A percentile compares a stretch with the other conserved stretches of the same genome.
phyloP scores from a whole-genome alignment of 2,329 filamentous ascomycete species.

The Aaosphaeria pasadenensis region DNA sequence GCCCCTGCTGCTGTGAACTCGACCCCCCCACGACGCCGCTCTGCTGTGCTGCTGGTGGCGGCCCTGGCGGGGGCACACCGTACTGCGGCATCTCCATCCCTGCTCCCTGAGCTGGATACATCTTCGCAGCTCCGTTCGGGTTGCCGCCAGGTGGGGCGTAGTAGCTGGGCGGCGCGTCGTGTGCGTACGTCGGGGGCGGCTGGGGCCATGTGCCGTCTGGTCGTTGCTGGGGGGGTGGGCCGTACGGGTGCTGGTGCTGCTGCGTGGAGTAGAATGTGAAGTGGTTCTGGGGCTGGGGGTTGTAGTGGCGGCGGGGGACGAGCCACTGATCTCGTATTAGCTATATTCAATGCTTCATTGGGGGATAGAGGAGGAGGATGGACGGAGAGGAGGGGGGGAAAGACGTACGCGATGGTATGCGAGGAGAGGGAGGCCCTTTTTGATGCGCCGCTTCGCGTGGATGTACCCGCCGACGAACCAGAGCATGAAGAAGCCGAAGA shows the following conservation, averaged over 20 bases:
- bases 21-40: conserved; percentile 23
- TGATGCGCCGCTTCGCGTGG: conserved; percentile 66
- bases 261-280: conserved; percentile 38
- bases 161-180: conserved; percentile 35
- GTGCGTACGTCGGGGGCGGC: conserved; percentile 32
- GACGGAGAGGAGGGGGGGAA: background rate
- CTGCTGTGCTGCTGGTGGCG: conserved; percentile 17
- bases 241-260: conserved; percentile 9
- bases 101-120: conserved; percentile 17
- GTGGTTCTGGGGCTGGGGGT: conserved; percentile 34
- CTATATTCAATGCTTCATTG: conserved; percentile 1
- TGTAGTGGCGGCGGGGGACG: conserved; percentile 36
- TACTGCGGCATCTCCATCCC: conserved; percentile 30
- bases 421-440: conserved; percentile 63
- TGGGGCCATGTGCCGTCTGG: conserved; percentile 28
- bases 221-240: conserved; percentile 2
- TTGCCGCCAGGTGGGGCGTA: conserved; percentile 20
- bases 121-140: conserved; percentile 18
- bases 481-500: conserved; percentile 57
- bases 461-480: conserved; percentile 68
- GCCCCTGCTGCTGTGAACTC: conserved; percentile 1
- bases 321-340: conserved; percentile 32
- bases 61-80: conserved; percentile 7
- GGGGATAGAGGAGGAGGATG: background rate
- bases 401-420: conserved; percentile 60